Evolutionary conservation across 352 stramenopile genomes (phyloP).

Genomic region (Aphanomyces stellatus): DNA sequence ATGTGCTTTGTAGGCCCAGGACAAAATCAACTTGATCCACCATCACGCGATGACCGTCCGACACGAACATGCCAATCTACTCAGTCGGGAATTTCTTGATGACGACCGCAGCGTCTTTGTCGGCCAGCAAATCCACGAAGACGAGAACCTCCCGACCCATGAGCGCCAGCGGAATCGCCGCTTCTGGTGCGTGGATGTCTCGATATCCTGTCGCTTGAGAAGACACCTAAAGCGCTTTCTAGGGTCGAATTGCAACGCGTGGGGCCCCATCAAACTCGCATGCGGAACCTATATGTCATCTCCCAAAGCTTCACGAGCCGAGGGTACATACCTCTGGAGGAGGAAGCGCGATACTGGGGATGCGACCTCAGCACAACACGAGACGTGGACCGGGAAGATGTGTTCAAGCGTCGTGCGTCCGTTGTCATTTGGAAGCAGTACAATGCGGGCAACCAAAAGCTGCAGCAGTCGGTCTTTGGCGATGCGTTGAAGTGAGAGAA

Average conservation of each 20-base stretch:
- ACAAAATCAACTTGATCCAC: not conserved
- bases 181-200: constrained; percentile 7
- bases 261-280: not conserved
- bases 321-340: not conserved
- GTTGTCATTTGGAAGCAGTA: not conserved
- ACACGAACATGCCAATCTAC: not conserved
- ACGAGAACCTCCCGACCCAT: not conserved
- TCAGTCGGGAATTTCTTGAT: constrained; percentile 13
- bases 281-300: not conserved
- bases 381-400: not conserved
- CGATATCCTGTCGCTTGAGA: not conserved
- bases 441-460: not conserved
- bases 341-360: not conserved
- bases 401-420: not conserved
- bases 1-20: not conserved
- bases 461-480: not conserved
- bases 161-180: not conserved
- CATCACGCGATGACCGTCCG: not conserved
- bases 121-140: constrained; percentile 9
- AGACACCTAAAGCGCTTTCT: not conserved
- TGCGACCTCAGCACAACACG: not conserved
- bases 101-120: not conserved
- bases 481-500: not conserved
- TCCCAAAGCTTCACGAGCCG: not conserved
- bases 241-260: not conserved